Base-by-base conservation (phyloP, 2,329 filamentous ascomycete genomes). In the Pyrenophora graminea region DNA sequence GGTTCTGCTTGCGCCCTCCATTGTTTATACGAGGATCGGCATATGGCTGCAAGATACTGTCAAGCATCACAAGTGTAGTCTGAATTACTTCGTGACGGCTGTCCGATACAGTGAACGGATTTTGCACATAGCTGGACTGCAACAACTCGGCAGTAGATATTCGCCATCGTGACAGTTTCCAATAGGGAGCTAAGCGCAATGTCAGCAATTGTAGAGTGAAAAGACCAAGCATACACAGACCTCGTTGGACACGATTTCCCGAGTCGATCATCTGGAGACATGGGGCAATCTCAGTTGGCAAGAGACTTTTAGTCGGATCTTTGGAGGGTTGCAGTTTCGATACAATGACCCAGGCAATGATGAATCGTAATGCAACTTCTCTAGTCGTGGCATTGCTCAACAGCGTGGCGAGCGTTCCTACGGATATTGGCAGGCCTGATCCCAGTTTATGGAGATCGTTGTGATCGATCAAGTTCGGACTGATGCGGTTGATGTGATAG, bases 311-410 rank as follows among this genome's bases (percentile, higher is more conserved):
- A 4, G 49, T 43, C 1, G 59, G 49, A 2, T 59, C 53, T 13
- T 43, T 45, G 8, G 55, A 41, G 10, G 59, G 48, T 19, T 57
- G 58, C 12, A 70, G 59, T 10, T 61, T 56, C 1, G 65, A 63
- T 6, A 70, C 48, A 2, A 70, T 37, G 1, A 65, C 62, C 62
- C 67, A 70, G 15, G 69, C 69, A 36, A 73, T 68, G 15, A 59
- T 62, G 34, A 70, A 69, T 8, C 69, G 50, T 5, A 72, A 47
- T 12, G 65, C 67, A 8, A 64, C 61, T 9, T 67, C 64, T 39
- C 70, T 54, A 1, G 66, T 67, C 5, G 57, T 51, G 13, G 64
- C 39, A 33, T 64, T 66, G 15, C 55, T 56, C n/a, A 72, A 50
- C n/a, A 71, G 49, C 7, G 61, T 66, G 25, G 58, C 61, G 5